Base-by-base conservation (phyloP, 345 rosid genomes). In the Cardamine resedifolia region DNA sequence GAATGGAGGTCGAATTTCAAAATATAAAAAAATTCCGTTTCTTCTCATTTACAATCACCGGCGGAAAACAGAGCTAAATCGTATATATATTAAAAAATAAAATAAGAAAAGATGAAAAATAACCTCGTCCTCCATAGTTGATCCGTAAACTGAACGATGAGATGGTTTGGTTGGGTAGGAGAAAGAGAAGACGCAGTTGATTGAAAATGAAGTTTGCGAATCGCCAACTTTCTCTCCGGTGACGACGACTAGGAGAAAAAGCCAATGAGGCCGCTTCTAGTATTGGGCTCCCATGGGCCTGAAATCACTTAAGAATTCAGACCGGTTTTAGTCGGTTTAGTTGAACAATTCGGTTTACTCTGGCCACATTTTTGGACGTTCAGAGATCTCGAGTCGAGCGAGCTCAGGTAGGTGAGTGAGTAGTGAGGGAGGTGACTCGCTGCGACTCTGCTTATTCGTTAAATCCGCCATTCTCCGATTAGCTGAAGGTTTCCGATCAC, bases 91-190 rank as follows among this genome's bases (percentile, higher is more conserved):
- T 1, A 12, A 18, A 47, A 3, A 11, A 0, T 34, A n/a, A n/a
- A n/a, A n/a, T 6, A 19, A 47, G 2, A 66, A 1, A 10, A 58
- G 4, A 58, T 1, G 36, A 39, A 58, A 1, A 15, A 6, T 12
- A 7, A 74, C 78, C 78, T 74, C 78, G 43, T 74, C 78, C 60
- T 74, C 73, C 78, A 74, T 74, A 55, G 56, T 62, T 34, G 78
- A 66, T 74, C 62, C 43, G 53, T 36, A 74, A 2, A 65, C 43
- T n/a, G 28, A 57, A 65, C 44, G 60, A 58, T 33, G 72, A 58
- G 33, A 36, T 45, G 5, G 19, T 41, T 30, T 15, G 30, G 50
- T 36, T 33, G 39, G 7, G 63, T 23, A 11, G 16, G 64, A 63
- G 55, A 55, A 26, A 19, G 57, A 56, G 59, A n/a, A 39, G 73